Evolutionary conservation across 2,329 filamentous ascomycete genomes (phyloP).

Genomic region (Parafenestella ontariensis): DNA sequence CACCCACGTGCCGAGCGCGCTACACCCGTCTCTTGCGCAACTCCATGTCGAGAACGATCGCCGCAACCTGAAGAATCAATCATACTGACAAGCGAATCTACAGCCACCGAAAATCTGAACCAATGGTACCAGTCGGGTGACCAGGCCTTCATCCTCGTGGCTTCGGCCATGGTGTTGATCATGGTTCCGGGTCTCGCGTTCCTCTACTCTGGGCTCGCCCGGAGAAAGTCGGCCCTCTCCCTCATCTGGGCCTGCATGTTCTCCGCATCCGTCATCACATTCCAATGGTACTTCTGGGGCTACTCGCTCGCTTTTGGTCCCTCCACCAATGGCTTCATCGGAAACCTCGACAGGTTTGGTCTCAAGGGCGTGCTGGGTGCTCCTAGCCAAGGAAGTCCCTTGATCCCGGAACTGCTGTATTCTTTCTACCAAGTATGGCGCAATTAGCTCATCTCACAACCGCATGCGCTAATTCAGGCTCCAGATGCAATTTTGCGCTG

Average conservation of each 20-base stretch:
- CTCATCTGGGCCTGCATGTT: constrained; percentile 98
- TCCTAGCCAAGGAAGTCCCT: constrained; percentile 86
- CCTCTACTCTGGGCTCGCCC: constrained; percentile 95
- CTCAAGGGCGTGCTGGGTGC: constrained; percentile 81
- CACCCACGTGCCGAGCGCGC: constrained; percentile 30
- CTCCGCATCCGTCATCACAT: constrained; percentile 86
- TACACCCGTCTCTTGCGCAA: constrained; percentile 10
- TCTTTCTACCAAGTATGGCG: constrained; percentile 83
- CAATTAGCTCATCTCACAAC: not conserved
- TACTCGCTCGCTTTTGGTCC: constrained; percentile 93
- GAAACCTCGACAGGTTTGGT: constrained; percentile 87
- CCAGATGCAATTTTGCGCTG: constrained; percentile 95
- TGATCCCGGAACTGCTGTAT: constrained; percentile 89
- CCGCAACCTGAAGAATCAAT: not conserved
- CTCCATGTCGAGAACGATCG: not conserved
- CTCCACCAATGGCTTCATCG: constrained; percentile 88
- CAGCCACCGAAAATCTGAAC: constrained; percentile 87
- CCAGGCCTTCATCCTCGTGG: constrained; percentile 89
- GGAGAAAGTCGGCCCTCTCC: constrained; percentile 94
- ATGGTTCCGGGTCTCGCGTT: constrained; percentile 98
- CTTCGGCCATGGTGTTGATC: constrained; percentile 90
- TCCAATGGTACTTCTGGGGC: constrained; percentile 99
- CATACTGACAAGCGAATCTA: constrained; percentile 16
- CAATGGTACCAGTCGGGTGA: constrained; percentile 94
- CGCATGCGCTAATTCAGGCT: constrained; percentile 16